phyloP scores from a whole-genome alignment of 2,329 filamentous ascomycete species.

The Trichoderma afroharzianum region DNA sequence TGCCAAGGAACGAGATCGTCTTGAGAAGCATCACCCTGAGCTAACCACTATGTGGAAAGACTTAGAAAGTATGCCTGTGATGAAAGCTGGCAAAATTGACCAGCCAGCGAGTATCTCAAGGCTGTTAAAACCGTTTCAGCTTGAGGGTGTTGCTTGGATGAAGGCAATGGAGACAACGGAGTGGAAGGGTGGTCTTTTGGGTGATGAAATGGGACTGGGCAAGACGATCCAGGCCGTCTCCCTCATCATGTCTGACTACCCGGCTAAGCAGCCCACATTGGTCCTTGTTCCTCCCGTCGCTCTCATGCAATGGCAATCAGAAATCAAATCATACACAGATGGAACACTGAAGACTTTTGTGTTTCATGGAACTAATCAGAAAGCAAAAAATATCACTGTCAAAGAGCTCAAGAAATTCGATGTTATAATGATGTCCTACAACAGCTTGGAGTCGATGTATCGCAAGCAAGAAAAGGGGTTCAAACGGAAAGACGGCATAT shows the following conservation, averaged over 20 bases:
- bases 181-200: conserved; percentile 86
- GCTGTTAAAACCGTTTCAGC: conserved; percentile 86
- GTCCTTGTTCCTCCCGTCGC: conserved; percentile 91
- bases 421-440: conserved; percentile 97
- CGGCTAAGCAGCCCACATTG: conserved; percentile 74
- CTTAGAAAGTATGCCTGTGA: conserved; percentile 62
- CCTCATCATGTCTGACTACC: conserved; percentile 96
- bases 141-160: conserved; percentile 95
- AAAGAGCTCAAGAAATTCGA: conserved; percentile 78
- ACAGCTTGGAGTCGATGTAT: conserved; percentile 84
- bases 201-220: conserved; percentile 98
- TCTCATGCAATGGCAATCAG: conserved; percentile 89
- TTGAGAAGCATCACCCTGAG: conserved; percentile 73
- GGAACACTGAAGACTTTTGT: conserved; percentile 87
- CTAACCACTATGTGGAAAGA: conserved; percentile 82
- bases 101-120: conserved; percentile 72
- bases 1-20: conserved; percentile 56
- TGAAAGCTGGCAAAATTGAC: conserved; percentile 49
- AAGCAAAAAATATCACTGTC: conserved; percentile 71
- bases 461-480: conserved; percentile 92
- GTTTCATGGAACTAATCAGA: conserved; percentile 81
- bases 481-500: conserved; percentile 70
- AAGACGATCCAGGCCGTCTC: conserved; percentile 99
- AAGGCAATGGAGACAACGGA: conserved; percentile 77
- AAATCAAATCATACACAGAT: conserved; percentile 78